phyloP scores from a whole-genome alignment of 306 rosid species.

The Bauhinia variegata region DNA sequence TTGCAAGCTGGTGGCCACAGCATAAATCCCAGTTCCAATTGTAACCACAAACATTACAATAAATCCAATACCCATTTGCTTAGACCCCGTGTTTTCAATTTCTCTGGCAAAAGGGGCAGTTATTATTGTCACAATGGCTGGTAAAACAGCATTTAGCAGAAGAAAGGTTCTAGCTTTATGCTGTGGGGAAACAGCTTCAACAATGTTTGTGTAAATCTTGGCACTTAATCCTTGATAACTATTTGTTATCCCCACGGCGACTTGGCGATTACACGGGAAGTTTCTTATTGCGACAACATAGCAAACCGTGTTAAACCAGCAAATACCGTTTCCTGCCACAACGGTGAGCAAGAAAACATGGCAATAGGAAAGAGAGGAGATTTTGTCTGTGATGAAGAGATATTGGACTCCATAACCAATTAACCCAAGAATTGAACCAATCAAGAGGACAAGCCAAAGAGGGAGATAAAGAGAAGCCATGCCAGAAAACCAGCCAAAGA shows the following conservation, averaged over 20 bases:
- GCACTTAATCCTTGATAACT: constrained; percentile 86
- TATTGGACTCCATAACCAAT: constrained; percentile 78
- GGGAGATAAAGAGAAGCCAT: constrained; percentile 67
- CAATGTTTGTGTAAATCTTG: constrained; percentile 70
- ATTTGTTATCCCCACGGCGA: constrained; percentile 45
- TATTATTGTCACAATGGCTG: constrained; percentile 42
- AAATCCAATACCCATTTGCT: constrained; percentile 50
- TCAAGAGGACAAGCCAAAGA: constrained; percentile 73
- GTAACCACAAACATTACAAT: constrained; percentile 62
- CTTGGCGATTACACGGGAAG: constrained; percentile 39
- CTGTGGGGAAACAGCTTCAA: constrained; percentile 35
- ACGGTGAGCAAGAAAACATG: constrained; percentile 68
- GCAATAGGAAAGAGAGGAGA: constrained; percentile 49
- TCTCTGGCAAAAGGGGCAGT: constrained; percentile 52
- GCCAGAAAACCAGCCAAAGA: constrained; percentile 72
- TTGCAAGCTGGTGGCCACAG: constrained; percentile 58
- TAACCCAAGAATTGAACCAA: constrained; percentile 69
- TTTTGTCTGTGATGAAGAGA: constrained; percentile 55
- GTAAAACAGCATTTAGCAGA: constrained; percentile 58
- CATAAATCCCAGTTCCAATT: too few relatives aligned
- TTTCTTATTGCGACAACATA: constrained; percentile 45
- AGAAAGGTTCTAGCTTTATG: constrained; percentile 53
- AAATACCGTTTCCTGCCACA: constrained; percentile 80
- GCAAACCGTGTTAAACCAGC: constrained; percentile 63
- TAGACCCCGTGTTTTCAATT: constrained; percentile 19